Evolutionary conservation across 1,284 basidiomycete species (phyloP).

Genomic region (Leccinum laetum): DNA sequence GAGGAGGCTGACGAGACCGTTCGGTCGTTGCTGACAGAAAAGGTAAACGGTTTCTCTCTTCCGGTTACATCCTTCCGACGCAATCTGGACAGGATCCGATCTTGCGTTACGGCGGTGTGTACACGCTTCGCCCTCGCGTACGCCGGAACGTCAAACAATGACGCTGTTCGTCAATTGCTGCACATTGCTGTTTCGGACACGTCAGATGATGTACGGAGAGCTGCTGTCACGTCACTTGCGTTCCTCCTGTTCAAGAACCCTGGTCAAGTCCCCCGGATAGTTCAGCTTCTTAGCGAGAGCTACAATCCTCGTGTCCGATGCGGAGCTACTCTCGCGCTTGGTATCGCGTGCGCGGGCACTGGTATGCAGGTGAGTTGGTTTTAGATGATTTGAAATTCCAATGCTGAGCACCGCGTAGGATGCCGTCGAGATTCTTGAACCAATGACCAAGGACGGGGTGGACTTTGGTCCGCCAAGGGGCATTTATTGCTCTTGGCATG

Average conservation of each 20-base stretch:
- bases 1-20: slow-evolving; percentile 86
- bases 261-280: slow-evolving; percentile 90
- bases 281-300: slow-evolving; percentile 94
- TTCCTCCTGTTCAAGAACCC: slow-evolving; percentile 97
- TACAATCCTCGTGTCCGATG: slow-evolving; percentile 99
- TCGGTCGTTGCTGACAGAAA: slow-evolving; percentile 77
- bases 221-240: slow-evolving; percentile 92
- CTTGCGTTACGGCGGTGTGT: slow-evolving; percentile 94
- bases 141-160: slow-evolving; percentile 92
- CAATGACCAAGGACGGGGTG: slow-evolving; percentile 95
- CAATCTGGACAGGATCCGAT: slow-evolving; percentile 76
- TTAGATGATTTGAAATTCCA: slow-evolving; percentile 2
- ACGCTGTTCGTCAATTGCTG: slow-evolving; percentile 85
- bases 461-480: slow-evolving; percentile 99
- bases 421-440: slow-evolving; percentile 92
- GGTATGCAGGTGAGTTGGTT: slow-evolving; percentile 69
- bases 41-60: slow-evolving; percentile 50
- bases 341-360: slow-evolving; percentile 97
- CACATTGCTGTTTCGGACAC: slow-evolving; percentile 98
- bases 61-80: slow-evolving; percentile 6
- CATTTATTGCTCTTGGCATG: slow-evolving; percentile 94
- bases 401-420: slow-evolving; percentile 49
- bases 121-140: slow-evolving; percentile 95
- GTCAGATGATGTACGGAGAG: slow-evolving; percentile 92
- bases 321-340: slow-evolving; percentile 91